A percentile compares a stretch with the other conserved stretches of the same genome.
phyloP scores from a whole-genome alignment of 2,329 filamentous ascomycete genomes.

The Fusarium multiceps region DNA sequence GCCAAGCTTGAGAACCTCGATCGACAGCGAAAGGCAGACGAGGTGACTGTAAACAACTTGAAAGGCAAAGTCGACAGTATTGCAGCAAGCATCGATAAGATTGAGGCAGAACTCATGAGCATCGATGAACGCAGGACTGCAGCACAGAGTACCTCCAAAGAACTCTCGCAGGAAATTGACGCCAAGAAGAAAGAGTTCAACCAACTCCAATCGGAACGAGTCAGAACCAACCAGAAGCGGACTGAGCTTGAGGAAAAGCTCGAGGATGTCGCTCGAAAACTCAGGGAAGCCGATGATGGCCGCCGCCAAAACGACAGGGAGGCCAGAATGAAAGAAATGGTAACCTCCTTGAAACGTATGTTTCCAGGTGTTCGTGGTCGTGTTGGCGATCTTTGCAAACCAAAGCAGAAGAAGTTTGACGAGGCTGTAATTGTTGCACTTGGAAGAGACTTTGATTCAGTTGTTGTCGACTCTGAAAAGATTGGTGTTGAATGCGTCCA shows the following conservation, averaged over 20 bases:
- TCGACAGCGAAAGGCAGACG: constrained; percentile 89
- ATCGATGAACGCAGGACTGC: constrained; percentile 75
- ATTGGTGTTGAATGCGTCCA: constrained; percentile 94
- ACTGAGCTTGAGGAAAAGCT: constrained; percentile 95
- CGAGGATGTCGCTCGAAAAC: constrained; percentile 79
- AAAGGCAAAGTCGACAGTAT: constrained; percentile 87
- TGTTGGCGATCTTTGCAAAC: constrained; percentile 90
- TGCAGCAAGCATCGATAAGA: constrained; percentile 77
- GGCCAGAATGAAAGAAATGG: constrained; percentile 80
- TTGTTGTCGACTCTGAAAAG: constrained; percentile 95
- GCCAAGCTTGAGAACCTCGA: constrained; percentile 86
- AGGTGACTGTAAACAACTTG: constrained; percentile 88
- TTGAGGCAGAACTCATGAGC: constrained; percentile 76
- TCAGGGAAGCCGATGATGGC: constrained; percentile 87
- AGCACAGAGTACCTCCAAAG: constrained; percentile 71
- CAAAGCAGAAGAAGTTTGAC: constrained; percentile 96
- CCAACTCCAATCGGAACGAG: constrained; percentile 82
- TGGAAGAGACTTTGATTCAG: constrained; percentile 91
- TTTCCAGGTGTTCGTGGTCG: constrained; percentile 92
- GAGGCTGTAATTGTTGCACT: constrained; percentile 93
- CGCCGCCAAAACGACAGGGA: constrained; percentile 88
- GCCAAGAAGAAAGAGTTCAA: constrained; percentile 92
- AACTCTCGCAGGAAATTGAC: constrained; percentile 81
- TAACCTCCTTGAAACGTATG: constrained; percentile 87
- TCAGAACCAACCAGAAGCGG: constrained; percentile 81